Evolutionary conservation across 176 grass and related monocot genomes (phyloP).

Genomic region (Thalia dealbata): DNA sequence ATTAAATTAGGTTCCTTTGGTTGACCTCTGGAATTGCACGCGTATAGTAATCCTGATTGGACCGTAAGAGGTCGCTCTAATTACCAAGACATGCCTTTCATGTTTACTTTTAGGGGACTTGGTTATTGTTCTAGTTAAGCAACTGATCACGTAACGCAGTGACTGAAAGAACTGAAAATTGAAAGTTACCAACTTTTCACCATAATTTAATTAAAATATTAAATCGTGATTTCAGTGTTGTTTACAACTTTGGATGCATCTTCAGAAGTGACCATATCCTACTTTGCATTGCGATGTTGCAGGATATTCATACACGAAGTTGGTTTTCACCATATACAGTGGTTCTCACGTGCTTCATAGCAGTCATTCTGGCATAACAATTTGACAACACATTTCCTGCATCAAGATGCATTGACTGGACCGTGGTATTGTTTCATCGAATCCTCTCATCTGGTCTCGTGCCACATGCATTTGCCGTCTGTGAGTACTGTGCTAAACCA

Average conservation of each 20-base stretch:
- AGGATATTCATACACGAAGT: slow-evolving; percentile 1
- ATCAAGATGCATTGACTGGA: background rate
- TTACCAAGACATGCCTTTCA: no score
- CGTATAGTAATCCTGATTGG: no score
- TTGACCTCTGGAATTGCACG: no score
- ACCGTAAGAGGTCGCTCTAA: no score
- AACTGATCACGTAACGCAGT: no score
- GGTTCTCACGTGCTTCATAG: background rate
- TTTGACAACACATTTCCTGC: background rate
- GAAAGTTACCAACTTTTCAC: background rate
- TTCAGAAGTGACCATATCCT: background rate
- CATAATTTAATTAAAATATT: background rate
- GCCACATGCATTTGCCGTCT: background rate
- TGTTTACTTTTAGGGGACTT: no score
- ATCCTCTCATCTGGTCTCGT: background rate
- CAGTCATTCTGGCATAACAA: slow-evolving; percentile 1
- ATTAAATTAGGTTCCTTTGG: no score
- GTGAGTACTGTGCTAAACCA: background rate
- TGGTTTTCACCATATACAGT: background rate
- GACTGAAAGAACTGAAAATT: background rate
- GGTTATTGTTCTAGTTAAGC: no score
- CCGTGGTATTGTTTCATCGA: background rate
- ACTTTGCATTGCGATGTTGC: background rate
- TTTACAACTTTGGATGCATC: background rate
- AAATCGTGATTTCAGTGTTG: background rate